phyloP scores from a whole-genome alignment of 1,139 yeast genomes.

The Taphrina wiesneri region DNA sequence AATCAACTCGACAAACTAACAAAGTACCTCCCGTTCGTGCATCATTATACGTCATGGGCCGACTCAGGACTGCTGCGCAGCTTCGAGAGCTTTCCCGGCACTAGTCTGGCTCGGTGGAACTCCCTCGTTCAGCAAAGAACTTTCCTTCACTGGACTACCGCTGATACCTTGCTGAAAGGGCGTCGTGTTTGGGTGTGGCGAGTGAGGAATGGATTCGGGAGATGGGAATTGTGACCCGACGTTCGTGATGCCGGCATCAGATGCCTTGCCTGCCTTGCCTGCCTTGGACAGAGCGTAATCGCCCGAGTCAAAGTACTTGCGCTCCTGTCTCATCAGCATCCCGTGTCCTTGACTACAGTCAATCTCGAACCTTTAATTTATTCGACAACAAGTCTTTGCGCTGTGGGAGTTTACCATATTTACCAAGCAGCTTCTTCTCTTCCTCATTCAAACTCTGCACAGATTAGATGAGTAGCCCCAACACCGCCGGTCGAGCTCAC shows the following conservation, averaged over 20 bases:
- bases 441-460: conserved; percentile 42
- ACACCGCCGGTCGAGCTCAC: too few relatives aligned
- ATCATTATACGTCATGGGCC: neutral
- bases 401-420: conserved; percentile 88
- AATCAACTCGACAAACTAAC: neutral
- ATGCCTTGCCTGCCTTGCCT: conserved; percentile 47
- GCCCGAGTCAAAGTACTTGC: conserved; percentile 94
- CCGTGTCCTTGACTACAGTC: neutral
- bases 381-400: conserved; percentile 77
- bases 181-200: conserved; percentile 26
- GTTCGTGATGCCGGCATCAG: conserved; percentile 44
- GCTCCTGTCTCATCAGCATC: conserved; percentile 55
- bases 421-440: conserved; percentile 57
- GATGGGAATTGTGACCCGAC: conserved; percentile 51
- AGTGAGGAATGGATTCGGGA: conserved; percentile 50
- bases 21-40: neutral
- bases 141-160: conserved; percentile 41
- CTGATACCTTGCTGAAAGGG: conserved; percentile 17
- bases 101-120: conserved; percentile 29
- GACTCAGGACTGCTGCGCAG: conserved; percentile 13
- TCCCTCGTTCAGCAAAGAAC: conserved; percentile 38
- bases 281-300: conserved; percentile 93
- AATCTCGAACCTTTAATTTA: conserved; percentile 49
- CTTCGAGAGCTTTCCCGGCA: conserved; percentile 23
- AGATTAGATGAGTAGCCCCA: neutral